A percentile compares a stretch with the other conserved stretches of the same genome.
These are phyloP conservation scores for Fusarium ambrosium DNA, from an alignment of 2,329 filamentous ascomycete genomes.

Conservation along the genomic window DNA sequence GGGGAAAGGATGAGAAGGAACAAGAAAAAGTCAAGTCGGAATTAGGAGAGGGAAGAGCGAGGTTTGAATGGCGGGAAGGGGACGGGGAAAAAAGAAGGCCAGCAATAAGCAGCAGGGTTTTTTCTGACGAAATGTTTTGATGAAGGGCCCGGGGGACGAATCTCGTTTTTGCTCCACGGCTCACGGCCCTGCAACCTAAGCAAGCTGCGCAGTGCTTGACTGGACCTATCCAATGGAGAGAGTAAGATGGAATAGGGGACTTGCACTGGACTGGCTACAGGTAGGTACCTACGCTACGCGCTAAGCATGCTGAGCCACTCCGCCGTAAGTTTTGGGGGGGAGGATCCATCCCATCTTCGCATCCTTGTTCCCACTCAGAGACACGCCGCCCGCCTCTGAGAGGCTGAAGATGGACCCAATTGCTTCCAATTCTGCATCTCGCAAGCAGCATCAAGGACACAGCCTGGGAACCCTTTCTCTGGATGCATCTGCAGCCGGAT, in stretches of 20 bases:
- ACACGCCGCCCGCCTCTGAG: slow-evolving; percentile 26
- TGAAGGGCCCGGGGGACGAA: slow-evolving; percentile 43
- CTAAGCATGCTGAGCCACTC: slow-evolving; percentile 51
- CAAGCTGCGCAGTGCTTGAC: slow-evolving; percentile 28
- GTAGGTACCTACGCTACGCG: slow-evolving; percentile 23
- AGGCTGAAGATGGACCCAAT: slow-evolving; percentile 25
- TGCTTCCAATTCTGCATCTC: slow-evolving; percentile 11
- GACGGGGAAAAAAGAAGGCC: slow-evolving; percentile 43
- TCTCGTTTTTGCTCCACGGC: slow-evolving; percentile 46
- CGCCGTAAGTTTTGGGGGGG: slow-evolving; percentile 45
- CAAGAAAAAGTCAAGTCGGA: background rate
- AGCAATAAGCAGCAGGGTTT: slow-evolving; percentile 37
- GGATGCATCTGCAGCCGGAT: background rate
- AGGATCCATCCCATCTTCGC: slow-evolving; percentile 42
- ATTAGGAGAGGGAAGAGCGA: slow-evolving; percentile 21
- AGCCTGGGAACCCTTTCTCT: slow-evolving; percentile 7
- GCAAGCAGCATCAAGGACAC: slow-evolving; percentile 6
- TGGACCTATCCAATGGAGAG: background rate
- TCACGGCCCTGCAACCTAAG: slow-evolving; percentile 34
- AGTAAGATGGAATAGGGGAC: slow-evolving; percentile 46
- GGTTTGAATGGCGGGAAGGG: slow-evolving; percentile 42
- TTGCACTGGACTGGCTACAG: slow-evolving; percentile 27
- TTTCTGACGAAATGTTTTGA: slow-evolving; percentile 47
- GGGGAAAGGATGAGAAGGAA: slow-evolving; percentile 33
- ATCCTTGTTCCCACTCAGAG: slow-evolving; percentile 35